Evolutionary conservation across 352 stramenopile genomes (phyloP).

Genomic region (Phytophthora multivora): DNA sequence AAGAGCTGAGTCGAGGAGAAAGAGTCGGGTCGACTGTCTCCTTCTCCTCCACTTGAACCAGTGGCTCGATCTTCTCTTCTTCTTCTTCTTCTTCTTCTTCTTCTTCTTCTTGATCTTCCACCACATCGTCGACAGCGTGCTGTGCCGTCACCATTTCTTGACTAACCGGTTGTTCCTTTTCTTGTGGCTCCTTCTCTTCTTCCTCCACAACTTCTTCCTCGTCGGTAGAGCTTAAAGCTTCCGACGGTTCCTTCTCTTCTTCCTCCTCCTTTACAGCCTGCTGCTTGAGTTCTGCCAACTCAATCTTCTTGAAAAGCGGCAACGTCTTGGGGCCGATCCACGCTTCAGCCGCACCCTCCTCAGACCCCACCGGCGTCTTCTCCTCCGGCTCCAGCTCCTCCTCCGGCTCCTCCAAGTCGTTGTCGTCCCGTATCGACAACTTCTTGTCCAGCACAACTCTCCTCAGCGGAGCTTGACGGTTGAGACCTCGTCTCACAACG

Average conservation of each 20-base stretch:
- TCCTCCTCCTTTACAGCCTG: background rate
- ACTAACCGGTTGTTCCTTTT: too few relatives aligned
- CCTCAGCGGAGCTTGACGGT: background rate
- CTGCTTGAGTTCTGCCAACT: background rate
- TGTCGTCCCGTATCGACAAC: background rate
- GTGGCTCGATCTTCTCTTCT: too few relatives aligned
- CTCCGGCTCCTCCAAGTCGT: background rate
- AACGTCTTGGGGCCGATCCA: background rate
- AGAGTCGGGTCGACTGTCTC: background rate
- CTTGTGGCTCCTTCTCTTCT: too few relatives aligned
- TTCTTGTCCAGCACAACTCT: background rate
- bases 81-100: too few relatives aligned
- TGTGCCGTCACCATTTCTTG: too few relatives aligned
- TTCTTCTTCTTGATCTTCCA: too few relatives aligned
- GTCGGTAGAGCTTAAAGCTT: too few relatives aligned
- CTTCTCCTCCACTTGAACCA: background rate
- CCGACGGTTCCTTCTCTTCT: background rate
- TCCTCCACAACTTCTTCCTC: too few relatives aligned
- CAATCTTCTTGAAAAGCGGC: background rate
- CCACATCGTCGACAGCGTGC: too few relatives aligned
- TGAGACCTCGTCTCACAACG: too few relatives aligned
- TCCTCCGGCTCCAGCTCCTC: background rate
- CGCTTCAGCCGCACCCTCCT: background rate
- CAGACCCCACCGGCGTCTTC: background rate
- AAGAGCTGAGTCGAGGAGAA: background rate